Evolutionary conservation across 208 protist genomes (phyloP).

Genomic region (Tetramitus jugosus): DNA sequence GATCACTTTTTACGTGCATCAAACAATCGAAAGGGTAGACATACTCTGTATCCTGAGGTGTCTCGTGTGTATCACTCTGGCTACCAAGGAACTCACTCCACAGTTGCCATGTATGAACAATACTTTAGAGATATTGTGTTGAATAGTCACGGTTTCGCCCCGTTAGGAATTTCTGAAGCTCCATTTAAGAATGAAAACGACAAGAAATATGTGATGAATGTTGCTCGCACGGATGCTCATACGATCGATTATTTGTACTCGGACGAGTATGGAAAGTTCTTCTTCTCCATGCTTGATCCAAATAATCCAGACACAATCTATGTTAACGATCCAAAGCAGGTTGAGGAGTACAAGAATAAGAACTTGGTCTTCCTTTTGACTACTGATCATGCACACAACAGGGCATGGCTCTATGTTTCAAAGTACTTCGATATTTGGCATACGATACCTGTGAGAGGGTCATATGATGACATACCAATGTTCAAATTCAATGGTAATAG

Average conservation of each 20-base stretch:
- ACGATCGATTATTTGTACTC: neutral
- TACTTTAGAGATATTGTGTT: conserved; percentile 21
- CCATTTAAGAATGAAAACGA: neutral
- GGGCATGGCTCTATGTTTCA: conserved; percentile 1
- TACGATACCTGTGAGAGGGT: neutral
- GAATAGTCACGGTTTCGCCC: neutral
- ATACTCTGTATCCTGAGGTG: conserved; percentile 27
- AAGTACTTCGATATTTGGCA: conserved; percentile 25
- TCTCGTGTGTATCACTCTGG: conserved; percentile 21
- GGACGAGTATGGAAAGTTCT: neutral
- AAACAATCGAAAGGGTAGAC: conserved; percentile 1
- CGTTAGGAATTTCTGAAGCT: conserved; percentile 14
- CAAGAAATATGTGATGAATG: too few species aligned
- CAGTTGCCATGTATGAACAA: conserved; percentile 23
- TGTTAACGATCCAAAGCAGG: neutral
- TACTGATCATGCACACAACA: neutral
- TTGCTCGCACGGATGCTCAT: too few species aligned
- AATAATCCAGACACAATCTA: neutral
- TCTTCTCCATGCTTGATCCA: neutral
- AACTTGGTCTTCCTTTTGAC: neutral
- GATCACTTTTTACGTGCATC: conserved; percentile 16
- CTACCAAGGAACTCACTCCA: conserved; percentile 24
- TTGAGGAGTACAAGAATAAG: neutral
- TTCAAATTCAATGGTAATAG: neutral
- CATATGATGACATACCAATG: neutral